Percentiles rank a stretch among this genome's conserved stretches.
Conservation (phyloP, 164 flowering plant species). For the Tinospora cordifolia region DNA sequence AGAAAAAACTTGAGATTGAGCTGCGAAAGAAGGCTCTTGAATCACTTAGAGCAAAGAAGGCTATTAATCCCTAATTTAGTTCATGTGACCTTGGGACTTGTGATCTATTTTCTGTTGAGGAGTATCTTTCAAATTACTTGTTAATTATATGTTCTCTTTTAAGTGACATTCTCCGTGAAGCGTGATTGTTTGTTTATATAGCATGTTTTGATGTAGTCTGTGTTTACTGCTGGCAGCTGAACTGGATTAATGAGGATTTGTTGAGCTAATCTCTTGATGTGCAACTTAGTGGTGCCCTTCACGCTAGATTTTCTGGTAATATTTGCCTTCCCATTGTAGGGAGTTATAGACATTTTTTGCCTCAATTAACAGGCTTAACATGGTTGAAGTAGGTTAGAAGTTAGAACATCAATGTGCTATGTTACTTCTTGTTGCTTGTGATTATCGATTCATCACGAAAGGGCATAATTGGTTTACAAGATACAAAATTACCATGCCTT, state of each 20-base stretch:
- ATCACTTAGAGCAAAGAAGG: conserved; percentile 84
- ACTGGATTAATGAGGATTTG: conserved; percentile 73
- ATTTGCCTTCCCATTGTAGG: conserved; percentile 43
- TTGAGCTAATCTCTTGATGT: conserved; percentile 68
- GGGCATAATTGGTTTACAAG: too few species aligned
- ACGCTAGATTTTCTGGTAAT: conserved; percentile 77
- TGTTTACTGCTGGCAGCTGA: conserved; percentile 86
- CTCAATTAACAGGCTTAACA: background rate
- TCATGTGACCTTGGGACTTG: conserved; percentile 16
- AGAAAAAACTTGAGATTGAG: conserved; percentile 80
- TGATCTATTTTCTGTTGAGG: conserved; percentile 10
- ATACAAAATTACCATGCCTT: too few species aligned
- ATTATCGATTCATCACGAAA: too few species aligned
- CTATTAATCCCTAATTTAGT: conserved; percentile 33
- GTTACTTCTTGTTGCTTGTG: too few species aligned
- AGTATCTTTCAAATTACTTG: conserved; percentile 11
- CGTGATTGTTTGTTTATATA: conserved; percentile 18
- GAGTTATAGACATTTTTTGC: conserved; percentile 8
- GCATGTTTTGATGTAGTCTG: conserved; percentile 51
- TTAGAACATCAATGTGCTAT: too few species aligned
- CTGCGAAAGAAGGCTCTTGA: conserved; percentile 88
- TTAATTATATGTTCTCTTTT: conserved; percentile 13
- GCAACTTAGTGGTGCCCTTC: conserved; percentile 56
- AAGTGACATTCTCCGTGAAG: conserved; percentile 13
- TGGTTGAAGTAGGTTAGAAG: background rate